Percentiles rank a stretch among this genome's conserved stretches.
phyloP scores from a whole-genome alignment of 805 yeast genomes.

The Candida peoriensis region DNA sequence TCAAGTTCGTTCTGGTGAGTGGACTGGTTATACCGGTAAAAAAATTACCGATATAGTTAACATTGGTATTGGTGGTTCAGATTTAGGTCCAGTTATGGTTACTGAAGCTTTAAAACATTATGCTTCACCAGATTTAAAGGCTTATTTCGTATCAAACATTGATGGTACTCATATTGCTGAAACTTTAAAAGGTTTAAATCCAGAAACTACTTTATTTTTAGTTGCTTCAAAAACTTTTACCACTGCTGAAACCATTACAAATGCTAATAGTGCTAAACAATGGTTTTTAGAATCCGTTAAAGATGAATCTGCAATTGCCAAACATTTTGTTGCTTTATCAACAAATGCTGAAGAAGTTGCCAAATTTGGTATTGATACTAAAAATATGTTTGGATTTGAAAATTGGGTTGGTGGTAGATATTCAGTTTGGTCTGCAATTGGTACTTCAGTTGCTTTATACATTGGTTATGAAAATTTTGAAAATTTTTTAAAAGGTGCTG shows the following conservation, averaged over 20 bases:
- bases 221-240: conserved; percentile 98
- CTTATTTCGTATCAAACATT: conserved; percentile 95
- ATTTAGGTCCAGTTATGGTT: conserved; percentile 98
- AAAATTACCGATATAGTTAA: conserved; percentile 89
- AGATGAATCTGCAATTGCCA: conserved; percentile 73
- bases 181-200: conserved; percentile 66
- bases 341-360: conserved; percentile 89
- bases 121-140: conserved; percentile 65
- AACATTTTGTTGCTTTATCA: conserved; percentile 95
- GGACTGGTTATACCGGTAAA: conserved; percentile 98
- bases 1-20: conserved; percentile 82
- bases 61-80: conserved; percentile 99
- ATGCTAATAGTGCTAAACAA: conserved; percentile 89
- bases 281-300: conserved; percentile 84
- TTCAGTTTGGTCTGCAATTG: conserved; percentile 99
- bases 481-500: conserved; percentile 92
- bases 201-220: conserved; percentile 89
- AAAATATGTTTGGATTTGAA: conserved; percentile 98
- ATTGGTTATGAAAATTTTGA: conserved; percentile 95
- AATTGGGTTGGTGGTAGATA: conserved; percentile 99
- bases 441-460: conserved; percentile 90
- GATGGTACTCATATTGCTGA: conserved; percentile 98
- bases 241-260: conserved; percentile 96
- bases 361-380: conserved; percentile 95
- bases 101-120: conserved; percentile 96